phyloP scores from a whole-genome alignment of 2,329 filamentous ascomycete species.

The Talaromyces marneffei region DNA sequence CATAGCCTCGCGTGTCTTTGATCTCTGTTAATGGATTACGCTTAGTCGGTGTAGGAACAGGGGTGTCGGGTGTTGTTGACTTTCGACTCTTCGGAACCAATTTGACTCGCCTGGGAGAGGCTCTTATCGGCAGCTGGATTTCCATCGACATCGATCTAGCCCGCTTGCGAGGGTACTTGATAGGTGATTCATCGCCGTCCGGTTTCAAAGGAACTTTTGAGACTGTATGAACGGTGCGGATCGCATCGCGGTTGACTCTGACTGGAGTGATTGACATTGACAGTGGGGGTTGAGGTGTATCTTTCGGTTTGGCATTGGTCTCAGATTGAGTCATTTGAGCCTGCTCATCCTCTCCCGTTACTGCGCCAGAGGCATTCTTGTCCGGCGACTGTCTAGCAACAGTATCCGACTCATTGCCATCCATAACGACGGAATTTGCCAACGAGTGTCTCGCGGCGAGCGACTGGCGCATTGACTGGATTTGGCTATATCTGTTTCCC shows the following conservation, averaged over 20 bases:
- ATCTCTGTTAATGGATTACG: conserved; percentile 8
- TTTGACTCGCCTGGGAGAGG: conserved; percentile 26
- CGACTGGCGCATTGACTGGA: conserved; percentile 21
- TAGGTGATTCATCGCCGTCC: conserved; percentile 49
- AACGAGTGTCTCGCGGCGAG: conserved; percentile 22
- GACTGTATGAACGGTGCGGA: conserved; percentile 61
- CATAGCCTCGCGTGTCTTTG: neutral
- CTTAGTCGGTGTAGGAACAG: conserved; percentile 15
- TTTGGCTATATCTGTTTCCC: conserved; percentile 14
- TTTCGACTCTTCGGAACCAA: conserved; percentile 20
- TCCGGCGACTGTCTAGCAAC: conserved; percentile 15
- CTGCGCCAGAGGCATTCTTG: neutral
- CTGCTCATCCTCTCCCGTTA: neutral
- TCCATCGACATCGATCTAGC: conserved; percentile 49
- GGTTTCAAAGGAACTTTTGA: conserved; percentile 71
- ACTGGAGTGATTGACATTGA: conserved; percentile 52
- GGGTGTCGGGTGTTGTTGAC: conserved; percentile 21
- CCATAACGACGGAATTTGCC: conserved; percentile 12
- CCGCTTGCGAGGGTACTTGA: conserved; percentile 42
- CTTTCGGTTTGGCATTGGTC: neutral
- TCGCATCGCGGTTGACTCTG: conserved; percentile 41
- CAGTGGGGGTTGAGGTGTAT: conserved; percentile 5
- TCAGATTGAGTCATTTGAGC: conserved; percentile 9
- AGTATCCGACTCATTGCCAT: conserved; percentile 11
- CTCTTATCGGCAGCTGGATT: conserved; percentile 32